Evolutionary conservation across 75 land plant genomes (phyloP).

Genomic region (Larix kaempferi): DNA sequence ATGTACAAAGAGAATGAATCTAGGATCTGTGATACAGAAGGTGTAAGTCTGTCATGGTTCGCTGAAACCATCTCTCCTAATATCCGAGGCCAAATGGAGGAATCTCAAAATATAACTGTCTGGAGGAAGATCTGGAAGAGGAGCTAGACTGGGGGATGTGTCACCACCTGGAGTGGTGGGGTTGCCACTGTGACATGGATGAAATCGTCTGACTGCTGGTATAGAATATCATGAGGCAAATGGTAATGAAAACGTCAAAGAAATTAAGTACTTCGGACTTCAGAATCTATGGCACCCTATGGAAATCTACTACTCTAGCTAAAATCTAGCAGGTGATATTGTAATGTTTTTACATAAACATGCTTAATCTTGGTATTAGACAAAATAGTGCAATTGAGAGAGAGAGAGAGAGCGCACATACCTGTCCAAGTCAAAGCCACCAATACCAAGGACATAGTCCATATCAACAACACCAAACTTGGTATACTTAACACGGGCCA

Average conservation of each 20-base stretch:
- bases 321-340: background rate
- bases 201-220: too few species aligned
- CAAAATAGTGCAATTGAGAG: background rate
- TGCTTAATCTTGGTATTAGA: background rate
- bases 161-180: too few species aligned
- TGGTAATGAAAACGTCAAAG: background rate
- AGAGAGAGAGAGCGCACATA: slow-evolving; percentile 12
- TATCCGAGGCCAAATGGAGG: too few species aligned
- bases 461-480: slow-evolving; percentile 86
- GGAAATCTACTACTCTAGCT: background rate
- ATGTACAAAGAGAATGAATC: too few species aligned
- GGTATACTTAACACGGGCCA: slow-evolving; percentile 74
- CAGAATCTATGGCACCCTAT: background rate
- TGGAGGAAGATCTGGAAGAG: too few species aligned
- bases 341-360: background rate
- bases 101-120: too few species aligned
- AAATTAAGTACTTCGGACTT: background rate
- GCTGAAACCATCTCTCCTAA: too few species aligned
- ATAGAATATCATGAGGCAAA: background rate
- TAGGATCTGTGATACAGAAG: too few species aligned
- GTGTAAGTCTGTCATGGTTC: too few species aligned
- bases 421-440: slow-evolving; percentile 99
- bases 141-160: too few species aligned
- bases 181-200: too few species aligned
- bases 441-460: slow-evolving; percentile 98